Evolutionary conservation across 768 basidiomycete species (phyloP).

Genomic region (Amanita phalloides): DNA sequence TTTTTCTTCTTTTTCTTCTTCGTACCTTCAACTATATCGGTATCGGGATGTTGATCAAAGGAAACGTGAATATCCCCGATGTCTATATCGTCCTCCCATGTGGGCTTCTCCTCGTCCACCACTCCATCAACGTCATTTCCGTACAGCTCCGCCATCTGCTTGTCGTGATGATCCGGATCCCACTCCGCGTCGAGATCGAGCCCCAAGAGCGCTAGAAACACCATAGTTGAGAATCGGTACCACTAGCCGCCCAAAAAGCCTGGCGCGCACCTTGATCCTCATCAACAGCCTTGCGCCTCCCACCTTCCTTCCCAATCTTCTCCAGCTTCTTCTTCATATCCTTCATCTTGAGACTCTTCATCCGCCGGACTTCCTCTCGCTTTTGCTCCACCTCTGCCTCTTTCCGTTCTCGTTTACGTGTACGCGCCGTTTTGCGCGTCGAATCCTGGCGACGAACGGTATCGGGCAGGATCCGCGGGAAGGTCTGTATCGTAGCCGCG

Average conservation of each 20-base stretch:
- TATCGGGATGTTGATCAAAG: slow-evolving; percentile 17
- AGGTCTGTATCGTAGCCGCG: slow-evolving; percentile 38
- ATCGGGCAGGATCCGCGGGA: slow-evolving; percentile 64
- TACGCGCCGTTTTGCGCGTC: slow-evolving; percentile 76
- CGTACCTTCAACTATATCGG: slow-evolving; percentile 17
- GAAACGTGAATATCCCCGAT: slow-evolving; percentile 49
- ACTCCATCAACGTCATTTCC: slow-evolving; percentile 33
- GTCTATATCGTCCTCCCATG: slow-evolving; percentile 88
- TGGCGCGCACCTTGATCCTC: slow-evolving; percentile 21
- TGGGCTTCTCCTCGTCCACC: slow-evolving; percentile 49
- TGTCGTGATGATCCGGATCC: slow-evolving; percentile 80
- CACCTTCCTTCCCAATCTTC: slow-evolving; percentile 61
- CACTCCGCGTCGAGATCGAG: slow-evolving; percentile 89
- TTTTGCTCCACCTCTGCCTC: slow-evolving; percentile 65
- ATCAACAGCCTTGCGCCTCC: slow-evolving; percentile 29
- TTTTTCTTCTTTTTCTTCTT: slow-evolving; percentile 46
- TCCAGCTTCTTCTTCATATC: slow-evolving; percentile 73
- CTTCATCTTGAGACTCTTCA: slow-evolving; percentile 79
- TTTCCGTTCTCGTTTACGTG: slow-evolving; percentile 66
- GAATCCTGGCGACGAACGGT: slow-evolving; percentile 65
- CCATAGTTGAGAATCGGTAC: slow-evolving; percentile 10
- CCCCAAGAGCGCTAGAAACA: slow-evolving; percentile 41
- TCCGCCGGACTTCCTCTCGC: slow-evolving; percentile 69
- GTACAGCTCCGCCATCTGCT: slow-evolving; percentile 72
- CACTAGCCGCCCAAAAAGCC: not conserved